Base-by-base conservation (phyloP, 306 rosid genomes). In the Lupinus albus region DNA sequence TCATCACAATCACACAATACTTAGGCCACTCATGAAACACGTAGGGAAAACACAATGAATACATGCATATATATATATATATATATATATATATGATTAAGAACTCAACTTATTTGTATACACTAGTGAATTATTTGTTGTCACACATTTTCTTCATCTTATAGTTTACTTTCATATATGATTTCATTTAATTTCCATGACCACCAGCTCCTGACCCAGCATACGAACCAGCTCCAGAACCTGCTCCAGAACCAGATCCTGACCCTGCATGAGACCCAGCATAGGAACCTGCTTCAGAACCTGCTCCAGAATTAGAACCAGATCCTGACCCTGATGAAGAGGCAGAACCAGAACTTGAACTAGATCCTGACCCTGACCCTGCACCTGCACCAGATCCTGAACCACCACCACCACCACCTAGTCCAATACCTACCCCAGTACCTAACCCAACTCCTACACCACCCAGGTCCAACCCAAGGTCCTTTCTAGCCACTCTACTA, bases 381-480 rank as follows among this genome's bases (percentile, higher is more conserved):
- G 87, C 13, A 4, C 88, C 3, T 25, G 28, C 28, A 25, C 28
- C 85, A 5, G 82, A 25, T 4, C 89, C 87, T n/a, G 74, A 57
- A 11, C 82, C 62, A 11, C 82, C 91, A 18, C 81, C 58, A 0
- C 85, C 75, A 3, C 91, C 96, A 2, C 95, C 87, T 16, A 76
- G 57, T 8, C 91, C 89, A 14, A 82, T 11, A 30, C 91, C 95
- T 12, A 83, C 0, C 9, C 95, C 84, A 20, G 85, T 47, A 38
- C 96, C 90, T 11, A 79, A 3, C 8, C 91, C 91, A 58, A 81
- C 1, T 28, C 92, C 90, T 3, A 82, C 2, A 8, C 95, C 89
- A 64, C 90, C 96, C 2, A 89, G 73, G 78, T 84, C 79, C 69
- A 86, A 25, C 7, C 92, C 92, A 1, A 89, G 76, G 71, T 89